Conservation (phyloP, 2,329 filamentous ascomycete genomes). For the Lasiodiplodia sp. region DNA sequence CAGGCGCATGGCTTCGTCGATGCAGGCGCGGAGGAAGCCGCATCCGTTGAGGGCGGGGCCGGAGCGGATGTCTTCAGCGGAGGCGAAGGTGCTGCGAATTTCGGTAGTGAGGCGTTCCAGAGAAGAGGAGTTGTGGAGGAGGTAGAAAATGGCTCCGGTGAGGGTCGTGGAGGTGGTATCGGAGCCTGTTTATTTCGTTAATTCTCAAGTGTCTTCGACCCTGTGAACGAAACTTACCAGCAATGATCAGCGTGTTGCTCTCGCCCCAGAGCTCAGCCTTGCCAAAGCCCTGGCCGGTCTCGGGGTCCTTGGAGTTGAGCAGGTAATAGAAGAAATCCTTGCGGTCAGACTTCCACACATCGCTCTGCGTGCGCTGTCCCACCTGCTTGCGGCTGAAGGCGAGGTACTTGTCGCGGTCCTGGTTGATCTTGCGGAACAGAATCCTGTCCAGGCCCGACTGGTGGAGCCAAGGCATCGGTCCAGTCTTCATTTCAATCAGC, state of each 20-base stretch:
- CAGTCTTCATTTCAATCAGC: not conserved
- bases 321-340: constrained; percentile 59
- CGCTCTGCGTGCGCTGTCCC: constrained; percentile 13
- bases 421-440: constrained; percentile 42
- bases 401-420: constrained; percentile 39
- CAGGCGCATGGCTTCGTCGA: constrained; percentile 52
- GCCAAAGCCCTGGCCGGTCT: constrained; percentile 53
- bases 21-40: constrained; percentile 48
- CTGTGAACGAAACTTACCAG: constrained; percentile 33
- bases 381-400: constrained; percentile 38
- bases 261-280: constrained; percentile 58
- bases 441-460: constrained; percentile 38
- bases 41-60: constrained; percentile 46
- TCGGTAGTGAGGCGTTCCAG: constrained; percentile 45
- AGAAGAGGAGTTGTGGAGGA: constrained; percentile 48
- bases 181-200: constrained; percentile 39
- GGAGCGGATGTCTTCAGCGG: constrained; percentile 49
- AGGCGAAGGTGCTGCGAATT: constrained; percentile 44
- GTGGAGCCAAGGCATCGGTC: constrained; percentile 34
- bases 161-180: constrained; percentile 55
- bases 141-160: constrained; percentile 54
- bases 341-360: constrained; percentile 26
- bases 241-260: constrained; percentile 58
- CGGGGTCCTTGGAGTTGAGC: constrained; percentile 55
- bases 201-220: not conserved